Base-by-base conservation (phyloP, 139 green algal species). In the Spirogloea muscicola region DNA sequence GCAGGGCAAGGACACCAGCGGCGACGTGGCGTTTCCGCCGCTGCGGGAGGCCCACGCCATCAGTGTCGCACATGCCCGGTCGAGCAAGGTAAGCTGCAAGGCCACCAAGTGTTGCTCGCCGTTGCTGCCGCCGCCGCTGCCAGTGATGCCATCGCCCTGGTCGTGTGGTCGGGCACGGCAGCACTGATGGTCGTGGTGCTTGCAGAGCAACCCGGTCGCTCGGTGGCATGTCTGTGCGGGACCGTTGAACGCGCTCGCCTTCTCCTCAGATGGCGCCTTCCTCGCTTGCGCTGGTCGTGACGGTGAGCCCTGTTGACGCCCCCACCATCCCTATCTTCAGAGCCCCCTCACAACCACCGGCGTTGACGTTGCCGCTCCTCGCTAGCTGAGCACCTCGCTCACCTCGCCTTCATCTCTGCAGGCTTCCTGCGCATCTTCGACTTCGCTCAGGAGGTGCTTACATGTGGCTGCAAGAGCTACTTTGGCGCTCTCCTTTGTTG, bases 401-500 rank as follows among this genome's bases (percentile, higher is more conserved):
- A n/a, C n/a, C n/a, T n/a, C n/a, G n/a, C n/a, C n/a, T n/a, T n/a
- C n/a, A n/a, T n/a, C n/a, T n/a, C 6, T 77, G 7, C 72, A 80
- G 72, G 72, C 13, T 65, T 39, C 21, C 60, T 94, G 55, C 81
- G 88, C 9, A 31, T 97, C 4, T 84, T 94, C 39, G 85, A 91
- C 27, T 71, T 86, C 31, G 48, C 62, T 2, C 80, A 61, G 0
- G 85, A 89, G 6, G 63, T 29, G 1, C 70, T 93, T 3, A 29
- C 86, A 5, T 75, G 52, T 10, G 90, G 90, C 2, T 94, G 86
- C 67, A 90, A 90, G 80, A 90, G 80, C 72, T 97, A 96, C 79
- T 97, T 92, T 73, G 92, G 92, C 31, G 89, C 86, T 9, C 72
- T 91, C 49, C 77, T 90, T 27, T 97, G 92, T 84, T 90, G 86